These are phyloP conservation scores for Malus sylvestris DNA, from an alignment of 306 rosid species.

Conservation along the genomic window DNA sequence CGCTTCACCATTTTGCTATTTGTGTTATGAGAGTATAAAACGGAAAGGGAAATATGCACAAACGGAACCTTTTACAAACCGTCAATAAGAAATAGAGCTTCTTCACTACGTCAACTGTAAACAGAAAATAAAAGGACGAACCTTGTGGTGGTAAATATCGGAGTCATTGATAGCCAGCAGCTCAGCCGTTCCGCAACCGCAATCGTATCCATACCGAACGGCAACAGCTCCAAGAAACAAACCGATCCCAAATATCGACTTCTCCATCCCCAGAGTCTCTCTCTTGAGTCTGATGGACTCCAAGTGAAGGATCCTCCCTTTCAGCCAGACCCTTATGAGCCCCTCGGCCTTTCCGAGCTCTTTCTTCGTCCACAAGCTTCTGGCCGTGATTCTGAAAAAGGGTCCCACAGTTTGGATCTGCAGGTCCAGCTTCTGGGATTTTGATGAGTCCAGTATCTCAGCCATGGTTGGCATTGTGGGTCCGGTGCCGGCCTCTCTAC, in stretches of 20 bases:
- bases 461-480: conserved; percentile 51
- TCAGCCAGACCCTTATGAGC: conserved; percentile 50
- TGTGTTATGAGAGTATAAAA: too few species aligned
- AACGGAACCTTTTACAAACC: too few species aligned
- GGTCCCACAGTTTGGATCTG: conserved; percentile 75
- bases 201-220: conserved; percentile 64
- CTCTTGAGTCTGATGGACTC: conserved; percentile 64
- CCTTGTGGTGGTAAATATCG: conserved; percentile 76
- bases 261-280: conserved; percentile 77
- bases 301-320: conserved; percentile 71
- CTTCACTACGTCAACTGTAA: too few species aligned
- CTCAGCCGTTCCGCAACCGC: conserved; percentile 60
- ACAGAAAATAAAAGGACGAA: neutral
- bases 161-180: conserved; percentile 85
- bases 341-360: conserved; percentile 88
- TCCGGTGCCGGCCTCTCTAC: neutral
- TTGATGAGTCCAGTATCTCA: conserved; percentile 56
- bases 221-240: conserved; percentile 88
- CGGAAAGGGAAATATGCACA: too few species aligned
- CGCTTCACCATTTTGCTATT: too few species aligned
- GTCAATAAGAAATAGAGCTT: too few species aligned
- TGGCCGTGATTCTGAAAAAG: conserved; percentile 81
- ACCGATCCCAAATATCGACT: conserved; percentile 83
- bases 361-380: conserved; percentile 32
- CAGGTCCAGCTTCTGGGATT: conserved; percentile 56